Conservation (phyloP, 1,284 basidiomycete species). For the Trichosporon ovoides region DNA sequence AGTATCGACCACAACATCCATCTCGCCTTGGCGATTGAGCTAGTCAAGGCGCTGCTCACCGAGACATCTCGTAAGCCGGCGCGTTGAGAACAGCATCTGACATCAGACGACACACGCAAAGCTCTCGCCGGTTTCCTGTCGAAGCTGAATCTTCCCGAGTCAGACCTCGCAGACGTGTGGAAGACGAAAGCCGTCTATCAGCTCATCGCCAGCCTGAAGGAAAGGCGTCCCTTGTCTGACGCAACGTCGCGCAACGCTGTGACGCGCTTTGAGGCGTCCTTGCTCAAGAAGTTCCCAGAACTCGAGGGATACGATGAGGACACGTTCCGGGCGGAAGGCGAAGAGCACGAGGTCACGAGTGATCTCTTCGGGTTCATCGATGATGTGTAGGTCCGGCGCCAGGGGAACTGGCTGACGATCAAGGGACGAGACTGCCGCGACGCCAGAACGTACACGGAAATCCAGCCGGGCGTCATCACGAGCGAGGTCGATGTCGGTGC, state of each 20-base stretch:
- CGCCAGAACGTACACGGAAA: slow-evolving; percentile 6
- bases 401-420: background rate
- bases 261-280: slow-evolving; percentile 58
- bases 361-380: slow-evolving; percentile 44
- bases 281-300: slow-evolving; percentile 60
- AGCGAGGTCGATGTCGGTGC: slow-evolving; percentile 2
- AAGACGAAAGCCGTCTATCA: slow-evolving; percentile 61
- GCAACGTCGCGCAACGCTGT: slow-evolving; percentile 65
- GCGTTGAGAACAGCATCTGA: slow-evolving; percentile 36
- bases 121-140: slow-evolving; percentile 69
- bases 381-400: slow-evolving; percentile 37
- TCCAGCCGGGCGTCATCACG: slow-evolving; percentile 13
- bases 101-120: slow-evolving; percentile 71
- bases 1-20: slow-evolving; percentile 59
- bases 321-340: slow-evolving; percentile 41
- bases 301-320: slow-evolving; percentile 65
- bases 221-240: slow-evolving; percentile 69
- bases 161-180: slow-evolving; percentile 56
- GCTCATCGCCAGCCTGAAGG: slow-evolving; percentile 57
- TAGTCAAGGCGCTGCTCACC: slow-evolving; percentile 57
- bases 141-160: slow-evolving; percentile 68
- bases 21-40: slow-evolving; percentile 68
- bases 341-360: slow-evolving; percentile 25
- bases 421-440: slow-evolving; percentile 13
- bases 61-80: slow-evolving; percentile 32